These are phyloP conservation scores for Haberlea rhodopensis DNA, from an alignment of 257 asterid species.

Conservation along the genomic window DNA sequence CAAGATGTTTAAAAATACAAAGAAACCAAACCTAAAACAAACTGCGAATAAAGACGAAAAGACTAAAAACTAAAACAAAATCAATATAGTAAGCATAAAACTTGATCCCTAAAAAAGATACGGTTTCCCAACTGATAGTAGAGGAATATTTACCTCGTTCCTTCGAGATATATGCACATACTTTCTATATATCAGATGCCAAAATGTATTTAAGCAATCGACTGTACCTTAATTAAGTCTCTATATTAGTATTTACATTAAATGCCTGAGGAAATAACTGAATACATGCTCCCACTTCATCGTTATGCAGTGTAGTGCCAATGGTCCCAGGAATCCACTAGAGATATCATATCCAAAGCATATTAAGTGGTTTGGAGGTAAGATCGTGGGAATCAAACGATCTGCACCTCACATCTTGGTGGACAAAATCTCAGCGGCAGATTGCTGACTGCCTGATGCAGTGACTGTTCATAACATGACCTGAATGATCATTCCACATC, in stretches of 20 bases:
- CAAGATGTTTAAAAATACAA: too few species aligned
- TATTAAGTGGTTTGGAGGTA: neutral
- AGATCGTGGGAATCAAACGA: too few species aligned
- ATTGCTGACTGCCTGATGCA: conserved; percentile 1
- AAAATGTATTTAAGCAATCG: neutral
- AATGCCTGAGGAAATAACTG: neutral
- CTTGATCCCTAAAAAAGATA: too few species aligned
- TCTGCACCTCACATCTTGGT: too few species aligned
- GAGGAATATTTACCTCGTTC: neutral
- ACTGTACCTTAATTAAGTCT: neutral
- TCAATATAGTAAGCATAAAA: too few species aligned
- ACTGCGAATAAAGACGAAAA: too few species aligned
- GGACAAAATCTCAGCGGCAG: neutral
- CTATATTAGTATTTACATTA: neutral
- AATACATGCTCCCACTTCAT: neutral
- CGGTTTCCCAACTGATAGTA: too few species aligned
- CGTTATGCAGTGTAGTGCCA: neutral
- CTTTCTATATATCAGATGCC: neutral
- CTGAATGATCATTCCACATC: neutral
- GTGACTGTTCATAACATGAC: neutral
- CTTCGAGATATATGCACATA: neutral
- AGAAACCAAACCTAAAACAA: too few species aligned
- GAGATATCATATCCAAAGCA: neutral
- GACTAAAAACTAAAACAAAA: too few species aligned
- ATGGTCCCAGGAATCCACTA: neutral